These are phyloP conservation scores for Fusarium sp. DNA, from an alignment of 2,329 filamentous ascomycete genomes.

Conservation along the genomic window DNA sequence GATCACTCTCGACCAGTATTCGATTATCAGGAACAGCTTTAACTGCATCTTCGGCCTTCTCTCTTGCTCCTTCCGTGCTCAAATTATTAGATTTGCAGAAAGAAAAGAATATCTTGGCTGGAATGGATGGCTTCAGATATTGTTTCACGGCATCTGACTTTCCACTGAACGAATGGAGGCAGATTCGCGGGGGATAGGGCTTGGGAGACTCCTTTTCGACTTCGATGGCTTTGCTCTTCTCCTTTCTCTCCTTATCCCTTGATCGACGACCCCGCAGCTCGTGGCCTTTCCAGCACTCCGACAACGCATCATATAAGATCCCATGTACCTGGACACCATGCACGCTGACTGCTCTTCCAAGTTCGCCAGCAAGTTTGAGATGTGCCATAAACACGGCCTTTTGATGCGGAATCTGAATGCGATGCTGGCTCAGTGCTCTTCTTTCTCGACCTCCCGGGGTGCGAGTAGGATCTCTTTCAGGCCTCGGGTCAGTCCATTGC, in stretches of 20 bases:
- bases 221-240: slow-evolving; percentile 32
- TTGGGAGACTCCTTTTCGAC: slow-evolving; percentile 43
- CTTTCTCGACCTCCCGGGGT: slow-evolving; percentile 78
- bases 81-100: slow-evolving; percentile 88
- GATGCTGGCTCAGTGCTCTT: slow-evolving; percentile 73
- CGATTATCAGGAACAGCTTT: slow-evolving; percentile 79
- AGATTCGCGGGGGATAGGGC: slow-evolving; percentile 84
- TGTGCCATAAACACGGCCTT: slow-evolving; percentile 72
- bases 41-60: slow-evolving; percentile 72
- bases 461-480: slow-evolving; percentile 51
- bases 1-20: slow-evolving; percentile 86
- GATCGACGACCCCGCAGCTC: slow-evolving; percentile 69
- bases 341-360: slow-evolving; percentile 72
- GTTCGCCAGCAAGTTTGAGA: slow-evolving; percentile 74
- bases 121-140: slow-evolving; percentile 79
- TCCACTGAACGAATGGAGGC: slow-evolving; percentile 90
- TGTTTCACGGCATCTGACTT: slow-evolving; percentile 79
- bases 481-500: slow-evolving; percentile 58
- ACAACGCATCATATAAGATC: slow-evolving; percentile 71
- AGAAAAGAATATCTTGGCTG: slow-evolving; percentile 83
- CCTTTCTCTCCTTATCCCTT: slow-evolving; percentile 44
- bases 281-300: slow-evolving; percentile 72
- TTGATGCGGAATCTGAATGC: slow-evolving; percentile 76
- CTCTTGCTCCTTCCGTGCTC: slow-evolving; percentile 61
- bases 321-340: slow-evolving; percentile 82